Evolutionary conservation across 1,139 yeast species (phyloP), one percentile per base, ranked within the genome.

Genomic region (Sugiyamaella sp.): DNA sequence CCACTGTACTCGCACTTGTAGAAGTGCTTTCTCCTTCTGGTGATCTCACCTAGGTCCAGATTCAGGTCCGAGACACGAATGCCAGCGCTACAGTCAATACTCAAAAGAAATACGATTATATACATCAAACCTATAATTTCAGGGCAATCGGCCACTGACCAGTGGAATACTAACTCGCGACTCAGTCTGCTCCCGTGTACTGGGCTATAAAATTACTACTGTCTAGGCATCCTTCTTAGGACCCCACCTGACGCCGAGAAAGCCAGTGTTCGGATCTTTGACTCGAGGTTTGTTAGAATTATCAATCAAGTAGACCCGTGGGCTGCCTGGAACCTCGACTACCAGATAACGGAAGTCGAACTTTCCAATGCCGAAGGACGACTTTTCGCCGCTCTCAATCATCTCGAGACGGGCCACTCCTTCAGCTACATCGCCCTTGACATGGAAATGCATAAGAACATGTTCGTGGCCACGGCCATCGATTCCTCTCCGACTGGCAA

Each of bases 181-280:
- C n/a, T n/a, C n/a, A n/a, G n/a, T n/a, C n/a, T n/a, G n/a, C n/a
- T n/a, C n/a, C n/a, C n/a, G n/a, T n/a, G n/a, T n/a, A n/a, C n/a
- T n/a, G n/a, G n/a, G n/a, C n/a, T n/a, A n/a, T n/a, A n/a, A n/a
- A n/a, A n/a, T n/a, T n/a, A n/a, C n/a, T n/a, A n/a, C n/a, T n/a
- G 29, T 10, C 35, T 47, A 47, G n/a, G 16, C 42, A 14, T 50
- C 49, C 25, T 44, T 41, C 37, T 49, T 53, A 10, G 54, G 56
- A 21, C 96, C 96, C 96, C 96, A 89, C 63, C 83, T 85, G 45
- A 88, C 82, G 14, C 95, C 95, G 60, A 88, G 75, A 66, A 88
- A 86, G 0, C 93, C 91, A 4, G 74, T 67, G 19, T 68, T 64
- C 19, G 69, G 61, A 20, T 64, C 61, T 50, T 63, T 71, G 20